Base-by-base conservation (phyloP, 2,329 filamentous ascomycete species). In the Alternaria triticina region DNA sequence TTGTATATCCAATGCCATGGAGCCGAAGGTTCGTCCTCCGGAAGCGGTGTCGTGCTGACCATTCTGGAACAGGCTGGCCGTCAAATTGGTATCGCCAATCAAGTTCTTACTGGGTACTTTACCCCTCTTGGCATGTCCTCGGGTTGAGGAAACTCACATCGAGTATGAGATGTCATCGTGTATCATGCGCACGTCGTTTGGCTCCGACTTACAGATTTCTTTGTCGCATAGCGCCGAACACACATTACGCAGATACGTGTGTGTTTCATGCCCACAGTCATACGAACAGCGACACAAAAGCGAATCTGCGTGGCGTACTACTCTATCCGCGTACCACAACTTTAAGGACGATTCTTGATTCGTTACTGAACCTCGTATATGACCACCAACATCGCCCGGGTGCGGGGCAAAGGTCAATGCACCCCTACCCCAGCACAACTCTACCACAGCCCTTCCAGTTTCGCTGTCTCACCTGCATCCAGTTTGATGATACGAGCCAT, bases 361-460 rank as follows among this genome's bases (percentile, higher is more conserved):
- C 52, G 36, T 54, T 36, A 44, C n/a, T 15, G 23, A 11, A 28
- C 30, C 5, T 52, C 28, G 22, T 52, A 52, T 61, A 61, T 61
- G 54, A 66, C 47, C 49, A 51, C 62, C 65, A 68, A 66, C 60
- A 66, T 17, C 44, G 17, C 40, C 33, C 25, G 60, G 65, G 40
- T 54, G 52, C 25, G 60, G 65, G 40, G 60, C 62, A 40, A 47
- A 59, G n/a, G 43, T 55, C 59, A 58, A 61, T 63, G 59, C 57
- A 56, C 40, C 45, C 40, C 17, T 23, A n/a, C 27, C 54, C 30
- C 13, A 20, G n/a, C 49, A 10, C 36, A 28, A n/a, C 27, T 28
- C 43, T 43, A 51, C 60, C 33, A 50, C 43, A 30, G 25, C 56
- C 51, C 54, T 28, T 51, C 43, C 46, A 30, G 59, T 28, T 36